phyloP scores from a whole-genome alignment of 257 asterid genomes.

The Penstemon barbatus region DNA sequence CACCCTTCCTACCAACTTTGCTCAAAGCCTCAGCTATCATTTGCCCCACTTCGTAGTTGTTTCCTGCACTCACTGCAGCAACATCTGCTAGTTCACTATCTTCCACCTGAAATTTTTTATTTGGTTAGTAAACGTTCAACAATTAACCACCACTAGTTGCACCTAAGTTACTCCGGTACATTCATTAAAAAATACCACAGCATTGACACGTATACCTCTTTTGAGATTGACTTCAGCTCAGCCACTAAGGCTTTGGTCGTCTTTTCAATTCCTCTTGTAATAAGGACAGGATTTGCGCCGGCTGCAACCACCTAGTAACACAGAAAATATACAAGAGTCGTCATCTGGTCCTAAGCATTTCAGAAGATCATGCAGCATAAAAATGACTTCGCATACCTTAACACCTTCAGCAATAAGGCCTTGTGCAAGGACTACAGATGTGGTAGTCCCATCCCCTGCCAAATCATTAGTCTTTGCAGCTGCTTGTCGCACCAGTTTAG shows the following conservation, averaged over 20 bases:
- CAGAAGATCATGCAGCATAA: slow-evolving; percentile 5
- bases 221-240: slow-evolving; percentile 79
- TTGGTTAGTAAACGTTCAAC: slow-evolving; percentile 5
- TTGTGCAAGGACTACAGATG: slow-evolving; percentile 97
- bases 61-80: slow-evolving; percentile 99
- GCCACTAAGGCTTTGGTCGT: slow-evolving; percentile 91
- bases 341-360: background rate
- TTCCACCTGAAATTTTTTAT: slow-evolving; percentile 62
- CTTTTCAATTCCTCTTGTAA: slow-evolving; percentile 94
- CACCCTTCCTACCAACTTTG: slow-evolving; percentile 96
- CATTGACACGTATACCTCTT: slow-evolving; percentile 55
- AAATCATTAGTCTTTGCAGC: slow-evolving; percentile 97
- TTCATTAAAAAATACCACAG: background rate
- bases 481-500: slow-evolving; percentile 94
- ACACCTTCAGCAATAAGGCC: slow-evolving; percentile 98
- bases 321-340: background rate
- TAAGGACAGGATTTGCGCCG: slow-evolving; percentile 92
- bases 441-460: slow-evolving; percentile 98
- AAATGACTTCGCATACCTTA: slow-evolving; percentile 48
- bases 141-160: background rate
- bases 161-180: background rate
- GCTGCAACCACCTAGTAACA: slow-evolving; percentile 86
- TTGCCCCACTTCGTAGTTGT: slow-evolving; percentile 84
- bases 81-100: slow-evolving; percentile 96
- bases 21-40: slow-evolving; percentile 98